Evolutionary conservation across 768 basidiomycete genomes (phyloP), one percentile per base, ranked within the genome.

Genomic region (Rhodotorula kratochvilovae): DNA sequence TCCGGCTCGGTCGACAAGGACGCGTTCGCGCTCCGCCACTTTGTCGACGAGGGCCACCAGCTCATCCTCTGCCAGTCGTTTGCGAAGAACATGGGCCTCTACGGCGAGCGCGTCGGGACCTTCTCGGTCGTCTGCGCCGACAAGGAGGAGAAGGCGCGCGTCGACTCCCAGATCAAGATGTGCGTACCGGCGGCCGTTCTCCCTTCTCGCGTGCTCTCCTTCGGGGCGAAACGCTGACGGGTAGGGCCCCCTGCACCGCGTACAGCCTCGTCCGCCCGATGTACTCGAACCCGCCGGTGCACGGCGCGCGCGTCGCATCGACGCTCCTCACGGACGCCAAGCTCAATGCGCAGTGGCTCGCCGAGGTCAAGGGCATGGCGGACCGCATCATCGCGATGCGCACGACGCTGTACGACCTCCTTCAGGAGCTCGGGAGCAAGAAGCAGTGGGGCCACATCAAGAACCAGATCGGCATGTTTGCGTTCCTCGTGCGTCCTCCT

Each of bases 361-460:
- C 50, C 13, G 94, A 98, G 80, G 91, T 99, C 80, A 83, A 84
- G 82, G 90, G 88, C 77, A 99, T 99, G 96, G 89, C 92, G 8
- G 86, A 86, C 60, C 87, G 93, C 63, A 98, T 99, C 80, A 95
- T 94, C 77, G 83, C 84, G 61, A 97, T 97, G 94, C 87, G 96
- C 53, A 82, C 86, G 72, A 85, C 90, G 82, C 84, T 99, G 76
- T 84, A 87, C 84, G 82, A 85, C 65, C 79, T 90, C 77, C 80
- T 96, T 79, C 84, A 90, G 73, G 88, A 89, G 80, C 81, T 92
- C 74, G 85, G 89, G 78, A 94, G 91, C 61, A 93, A 93, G 7
- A 92, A 93, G 12, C 87, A 87, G 78, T 99, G 96, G 96, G 86
- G 88, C n/a, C 95, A 98, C 81, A 95, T 99, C 77, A 83, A 89